These are phyloP conservation scores for Millerozyma acaciae DNA, from an alignment of 805 yeast species.

Conservation along the genomic window DNA sequence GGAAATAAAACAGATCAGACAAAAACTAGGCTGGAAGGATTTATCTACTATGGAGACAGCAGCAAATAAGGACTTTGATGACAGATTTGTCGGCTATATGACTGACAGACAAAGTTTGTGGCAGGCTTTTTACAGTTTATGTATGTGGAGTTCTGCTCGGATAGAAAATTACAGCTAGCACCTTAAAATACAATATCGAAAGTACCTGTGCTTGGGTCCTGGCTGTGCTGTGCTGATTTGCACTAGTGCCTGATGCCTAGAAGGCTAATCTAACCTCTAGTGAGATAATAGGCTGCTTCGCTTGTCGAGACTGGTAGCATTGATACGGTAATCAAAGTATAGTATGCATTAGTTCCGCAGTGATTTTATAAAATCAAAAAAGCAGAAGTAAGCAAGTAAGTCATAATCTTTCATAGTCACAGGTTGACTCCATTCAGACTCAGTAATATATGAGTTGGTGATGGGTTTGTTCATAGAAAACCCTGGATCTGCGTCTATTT, in stretches of 20 bases:
- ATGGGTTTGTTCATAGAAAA: constrained; percentile 1
- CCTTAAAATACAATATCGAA: too few species aligned
- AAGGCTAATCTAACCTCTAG: too few species aligned
- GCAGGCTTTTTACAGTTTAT: constrained; percentile 74
- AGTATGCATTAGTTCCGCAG: too few species aligned
- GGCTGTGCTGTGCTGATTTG: too few species aligned
- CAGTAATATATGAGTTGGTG: neutral
- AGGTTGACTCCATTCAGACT: constrained; percentile 1
- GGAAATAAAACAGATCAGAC: constrained; percentile 52
- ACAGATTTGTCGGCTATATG: constrained; percentile 54
- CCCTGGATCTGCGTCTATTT: constrained; percentile 1
- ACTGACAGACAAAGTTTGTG: constrained; percentile 66
- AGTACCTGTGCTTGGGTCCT: too few species aligned
- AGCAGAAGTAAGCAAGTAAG: too few species aligned
- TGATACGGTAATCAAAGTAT: too few species aligned
- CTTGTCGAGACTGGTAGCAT: too few species aligned
- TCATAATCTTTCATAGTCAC: neutral
- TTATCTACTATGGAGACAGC: constrained; percentile 27
- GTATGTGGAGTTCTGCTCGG: constrained; percentile 49
- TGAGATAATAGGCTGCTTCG: too few species aligned
- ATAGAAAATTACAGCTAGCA: too few species aligned
- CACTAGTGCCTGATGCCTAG: too few species aligned
- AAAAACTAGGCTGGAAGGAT: constrained; percentile 38
- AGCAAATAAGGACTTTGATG: constrained; percentile 5
- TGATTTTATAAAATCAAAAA: too few species aligned